Evolutionary conservation across 2,329 filamentous ascomycete species (phyloP).

Genomic region (Coniochaeta ligniaria): DNA sequence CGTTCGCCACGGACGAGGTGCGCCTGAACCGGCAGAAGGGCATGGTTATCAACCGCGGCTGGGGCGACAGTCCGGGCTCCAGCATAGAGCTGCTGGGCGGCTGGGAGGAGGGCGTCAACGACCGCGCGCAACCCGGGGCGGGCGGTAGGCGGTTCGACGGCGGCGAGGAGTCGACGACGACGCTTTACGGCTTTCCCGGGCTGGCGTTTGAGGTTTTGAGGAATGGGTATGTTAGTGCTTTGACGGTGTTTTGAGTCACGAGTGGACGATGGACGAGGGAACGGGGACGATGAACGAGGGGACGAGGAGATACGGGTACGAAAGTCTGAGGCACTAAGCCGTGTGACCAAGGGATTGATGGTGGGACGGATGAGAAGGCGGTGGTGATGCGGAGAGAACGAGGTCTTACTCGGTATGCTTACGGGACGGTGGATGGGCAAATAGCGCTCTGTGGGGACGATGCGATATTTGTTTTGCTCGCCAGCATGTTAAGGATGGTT

Average conservation of each 20-base stretch:
- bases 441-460: background rate
- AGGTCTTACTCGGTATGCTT: no score
- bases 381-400: no score
- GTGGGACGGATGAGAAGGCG: background rate
- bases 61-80: constrained; percentile 85
- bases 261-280: background rate
- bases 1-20: constrained; percentile 50
- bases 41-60: constrained; percentile 90
- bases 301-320: no score
- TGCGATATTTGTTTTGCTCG: background rate
- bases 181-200: constrained; percentile 88
- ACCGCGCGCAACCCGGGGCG: background rate
- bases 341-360: no score
- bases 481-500: background rate
- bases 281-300: no score
- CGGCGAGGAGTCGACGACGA: constrained; percentile 60
- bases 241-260: constrained; percentile 75
- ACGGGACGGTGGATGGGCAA: background rate
- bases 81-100: constrained; percentile 80
- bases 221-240: constrained; percentile 81
- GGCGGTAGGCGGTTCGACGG: constrained; percentile 45
- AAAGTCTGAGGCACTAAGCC: no score
- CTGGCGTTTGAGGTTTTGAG: constrained; percentile 92
- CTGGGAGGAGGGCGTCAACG: constrained; percentile 61
- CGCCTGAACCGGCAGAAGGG: constrained; percentile 48